Evolutionary conservation across 306 rosid genomes (phyloP), one percentile per base, ranked within the genome.

Genomic region (Vigna radiata): DNA sequence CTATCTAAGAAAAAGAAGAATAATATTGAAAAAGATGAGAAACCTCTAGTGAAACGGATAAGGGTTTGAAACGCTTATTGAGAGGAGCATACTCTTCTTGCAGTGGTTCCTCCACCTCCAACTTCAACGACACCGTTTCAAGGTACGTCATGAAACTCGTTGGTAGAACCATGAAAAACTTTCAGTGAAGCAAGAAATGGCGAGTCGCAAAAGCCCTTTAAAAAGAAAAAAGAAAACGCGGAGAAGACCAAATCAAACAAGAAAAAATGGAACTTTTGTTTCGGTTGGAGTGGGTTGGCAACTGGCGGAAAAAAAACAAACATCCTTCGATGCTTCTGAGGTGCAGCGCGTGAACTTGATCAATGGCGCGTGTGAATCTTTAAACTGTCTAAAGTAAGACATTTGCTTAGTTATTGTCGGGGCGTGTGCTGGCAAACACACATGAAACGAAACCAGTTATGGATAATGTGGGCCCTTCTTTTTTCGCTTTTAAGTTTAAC

Each of bases 61-160:
- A 82, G 67, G 84, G 81, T 76, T 87, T 94, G 69, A 77, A 55
- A n/a, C 96, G 97, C 86, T 91, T 94, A 65, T 56, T 59, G 23
- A 87, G 75, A 7, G 96, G 89, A 7, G 80, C 90, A 49, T 87
- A 83, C 33, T 90, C 89, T 29, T 90, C 94, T 59, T 91, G 91
- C 13, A 87, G 81, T 2, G 89, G 18, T 11, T 93, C 98, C 77
- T 90, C 97, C 55, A 89, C 83, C 90, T 91, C 98, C 80, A 86
- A 70, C 83, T 91, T 94, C 79, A 88, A 89, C 48, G 89, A 82
- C 12, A 64, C 46, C 86, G 83, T 80, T n/a, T 82, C 90, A 54
- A 75, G 85, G 76, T 85, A 79, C 76, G 80, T 84, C 72, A 83
- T 81, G 2, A 90, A 88, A 79, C 75, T 88, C 96, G 88, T 91